Evolutionary conservation across 169 alveolate species (phyloP), one percentile per base, ranked within the genome.

Genomic region (Plasmodium cynomolgi): DNA sequence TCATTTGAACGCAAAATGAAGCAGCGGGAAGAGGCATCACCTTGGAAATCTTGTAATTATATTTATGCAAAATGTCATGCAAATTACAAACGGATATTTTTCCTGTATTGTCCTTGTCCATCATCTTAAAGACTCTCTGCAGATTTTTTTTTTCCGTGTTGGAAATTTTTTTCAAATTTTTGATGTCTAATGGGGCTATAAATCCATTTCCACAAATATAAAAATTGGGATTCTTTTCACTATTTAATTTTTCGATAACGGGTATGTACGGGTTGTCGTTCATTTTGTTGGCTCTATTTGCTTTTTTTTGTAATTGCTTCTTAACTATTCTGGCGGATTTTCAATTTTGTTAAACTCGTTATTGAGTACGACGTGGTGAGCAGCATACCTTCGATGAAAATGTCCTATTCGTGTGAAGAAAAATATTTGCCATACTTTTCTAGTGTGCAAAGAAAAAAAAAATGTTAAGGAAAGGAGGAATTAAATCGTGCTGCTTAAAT

Each of bases 151-250:
- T 85, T 56, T 85, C 93, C 37, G 93, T 85, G 31, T 85, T 85
- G 26, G 93, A 85, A 50, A 85, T 85, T 50, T 85, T 85, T 77
- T 85, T 85, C 58, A 85, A 85, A 74, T 75, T 85, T 39, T 85
- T 85, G 80, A 85, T 85, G 93, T 85, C 93, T 77, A 85, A 77
- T 75, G 93, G 93, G 34, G 93, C 93, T 85, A 85, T 85, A 77
- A 75, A 85, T 34, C 93, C 93, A 85, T 85, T 85, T 85, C 93
- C 93, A 85, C 93, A 85, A 13, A 85, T 85, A 75, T 85, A 85
- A 54, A 85, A 85, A 26, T 85, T 85, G 26, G 93, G 93, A 71
- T 85, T 85, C 93, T 85, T 85, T 74, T 85, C 93, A 85, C 71
- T 85, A 54, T 85, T 85, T 77, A 85, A 75, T 77, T 85, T 85